Base-by-base conservation (phyloP, 2,329 filamentous ascomycete species). In the Ascochyta viciae-villosae region DNA sequence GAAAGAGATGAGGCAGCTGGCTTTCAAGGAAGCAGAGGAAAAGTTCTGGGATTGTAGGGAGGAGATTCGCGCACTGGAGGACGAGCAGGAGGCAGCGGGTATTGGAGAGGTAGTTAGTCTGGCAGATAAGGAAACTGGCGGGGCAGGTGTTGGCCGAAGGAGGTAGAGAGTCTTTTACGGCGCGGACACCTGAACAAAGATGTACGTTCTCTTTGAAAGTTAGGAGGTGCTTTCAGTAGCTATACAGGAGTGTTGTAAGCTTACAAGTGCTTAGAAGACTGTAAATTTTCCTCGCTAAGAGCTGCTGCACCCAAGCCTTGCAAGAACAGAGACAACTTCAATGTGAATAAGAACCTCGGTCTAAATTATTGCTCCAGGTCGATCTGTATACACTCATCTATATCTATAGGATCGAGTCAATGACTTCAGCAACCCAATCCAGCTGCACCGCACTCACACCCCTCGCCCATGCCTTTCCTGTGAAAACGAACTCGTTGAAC, bases 41-140 rank as follows among this genome's bases (percentile, higher is more conserved):
- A 96, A 96, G 76, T 99, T 95, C 95, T 99, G 95, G 95, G 95
- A 97, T 81, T 92, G 89, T 73, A 85, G 95, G 67, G 95, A 99
- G 79, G 94, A 98, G 78, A 90, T 99, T 63, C 89, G 88, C 50
- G 89, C 87, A 6, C 77, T 98, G 70, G 95, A 99, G 77, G 94
- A 97, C 77, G 94, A 97, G 79, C 92, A 98, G 80, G 94, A 97
- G 77, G 93, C 90, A 44, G 91, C 92, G 31, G 93, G 95, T 9
- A 97, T 98, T 75, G 91, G 92, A 15, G 95, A 98, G 79, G 91
- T 98, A 39, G 91, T 98, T 50, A 95, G 89, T 71, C 80, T 98
- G 70, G 87, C 89, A 45, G 92, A 96, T 66, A 87, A 77, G 38
- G 86, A 83, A 41, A 82, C 80, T 53, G 77, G 52, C 23, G 67